Base-by-base conservation (phyloP, 495 filamentous ascomycete genomes). In the Neohortaea acidophila region DNA sequence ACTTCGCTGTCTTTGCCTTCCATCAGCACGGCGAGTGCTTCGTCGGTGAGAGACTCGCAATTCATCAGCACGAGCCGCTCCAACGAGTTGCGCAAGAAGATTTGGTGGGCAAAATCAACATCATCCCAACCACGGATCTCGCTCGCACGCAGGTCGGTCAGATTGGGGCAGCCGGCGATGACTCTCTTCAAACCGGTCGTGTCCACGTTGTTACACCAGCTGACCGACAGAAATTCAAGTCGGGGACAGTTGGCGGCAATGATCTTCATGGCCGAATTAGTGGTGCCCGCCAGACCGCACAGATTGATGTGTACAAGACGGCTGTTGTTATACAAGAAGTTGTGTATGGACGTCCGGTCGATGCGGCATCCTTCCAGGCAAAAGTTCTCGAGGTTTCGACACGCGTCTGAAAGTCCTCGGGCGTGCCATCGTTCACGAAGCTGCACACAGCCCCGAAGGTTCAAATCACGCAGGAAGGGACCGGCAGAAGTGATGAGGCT, bases 311-410 rank as follows among this genome's bases (percentile, higher is more conserved):
- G 76, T 28, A 76, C 68, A 27, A 97, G 68, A 20, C 73, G 69
- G 25, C 70, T 68, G 55, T 96, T 97, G 23, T 74, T 69, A 33
- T 72, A 66, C 22, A 96, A 65, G 28, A 97, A 79, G 51, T 60
- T 75, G 55, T 94, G 83, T 11, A 97, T 68, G 0, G 79, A 74
- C 10, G 67, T 62, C 32, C 77, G 72, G 49, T 94, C 82, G 47
- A 93, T 87, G 24, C 73, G 72, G 56, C 85, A 94, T 2, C 81
- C 89, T 54, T 96, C 83, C 3, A 96, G 62, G 0, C 79, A 86
- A 33, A 87, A 79, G 37, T 84, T 82, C 51, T 83, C 74, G 12
- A 97, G 65, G 53, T 97, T 96, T 36, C 67, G 70, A 57, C 86
- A 96, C 2, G 79, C 67, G 27, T 81, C 77, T 7, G 78, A 76